Base-by-base conservation (phyloP, 1,139 yeast genomes). In the Hemisphaericaspora xylofermentans region DNA sequence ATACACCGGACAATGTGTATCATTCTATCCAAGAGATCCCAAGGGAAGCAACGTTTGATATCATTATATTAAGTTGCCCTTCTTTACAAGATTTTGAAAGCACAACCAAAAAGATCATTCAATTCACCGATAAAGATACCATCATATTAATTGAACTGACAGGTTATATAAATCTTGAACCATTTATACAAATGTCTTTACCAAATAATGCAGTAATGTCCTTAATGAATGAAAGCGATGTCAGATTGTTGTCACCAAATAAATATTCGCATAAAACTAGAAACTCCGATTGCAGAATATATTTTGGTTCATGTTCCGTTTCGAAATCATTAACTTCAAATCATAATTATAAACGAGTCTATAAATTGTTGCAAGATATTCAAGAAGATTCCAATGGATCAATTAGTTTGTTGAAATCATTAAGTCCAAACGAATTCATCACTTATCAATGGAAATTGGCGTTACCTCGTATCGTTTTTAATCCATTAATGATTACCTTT, bases 381-480 rank as follows among this genome's bases (percentile, higher is more conserved):
- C 69, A 62, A 44, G 68, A 66, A 44, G 64, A 62, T 42, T 61
- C 69, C 33, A 39, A 53, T 21, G 58, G 59, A 28, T 45, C 55
- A 33, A 61, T 72, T 19, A 74, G 72, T 33, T 71, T 76, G 37
- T 67, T 78, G 47, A 76, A 68, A 61, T 74, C 79, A 30, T 62
- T 64, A 44, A 74, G 76, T 25, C 74, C 80, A 9, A 64, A 72
- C 40, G 88, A 84, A 50, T 84, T 84, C 54, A 68, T 80, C 62
- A 78, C 82, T 9, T 81, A 79, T 51, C 95, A 88, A 61, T 88
- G 96, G 96, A 82, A 83, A 56, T 71, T 86, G 43, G 91, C 94
- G 0, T 72, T 88, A 44, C 88, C 95, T 4, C 74, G 82, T 45
- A 78, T 88, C 35, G 83, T 89, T 13, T 81, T 88, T 56, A 87